Evolutionary conservation across 2,329 filamentous ascomycete species (phyloP).

Genomic region (Fusarium scirpi): DNA sequence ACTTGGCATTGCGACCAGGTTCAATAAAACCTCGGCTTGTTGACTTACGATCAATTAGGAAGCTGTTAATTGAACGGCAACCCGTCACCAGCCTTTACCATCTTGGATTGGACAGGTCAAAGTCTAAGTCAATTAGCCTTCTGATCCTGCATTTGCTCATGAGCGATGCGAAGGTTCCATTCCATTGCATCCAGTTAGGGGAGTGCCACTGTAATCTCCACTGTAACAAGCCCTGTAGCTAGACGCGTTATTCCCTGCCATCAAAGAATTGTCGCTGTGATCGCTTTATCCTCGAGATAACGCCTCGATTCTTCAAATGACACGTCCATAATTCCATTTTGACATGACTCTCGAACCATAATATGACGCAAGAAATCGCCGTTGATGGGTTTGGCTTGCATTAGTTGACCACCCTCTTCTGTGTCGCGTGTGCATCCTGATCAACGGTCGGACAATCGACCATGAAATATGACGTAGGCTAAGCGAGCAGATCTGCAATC

Average conservation of each 20-base stretch:
- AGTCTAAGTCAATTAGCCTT: background rate
- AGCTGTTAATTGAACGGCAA: background rate
- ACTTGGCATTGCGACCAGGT: slow-evolving; percentile 13
- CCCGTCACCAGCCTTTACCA: background rate
- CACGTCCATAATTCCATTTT: background rate
- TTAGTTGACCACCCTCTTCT: slow-evolving; percentile 3
- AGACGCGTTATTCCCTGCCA: background rate
- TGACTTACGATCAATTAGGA: background rate
- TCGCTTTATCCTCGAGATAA: background rate
- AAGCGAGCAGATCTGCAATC: no score
- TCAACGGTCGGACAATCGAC: background rate
- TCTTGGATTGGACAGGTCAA: background rate
- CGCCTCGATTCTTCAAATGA: background rate
- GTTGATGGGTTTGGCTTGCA: slow-evolving; percentile 6
- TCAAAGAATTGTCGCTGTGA: background rate
- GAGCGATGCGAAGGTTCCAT: background rate
- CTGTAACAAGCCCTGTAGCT: background rate
- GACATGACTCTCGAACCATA: background rate
- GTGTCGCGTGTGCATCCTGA: background rate
- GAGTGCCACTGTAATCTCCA: background rate
- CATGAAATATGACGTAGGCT: background rate
- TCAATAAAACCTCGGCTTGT: background rate
- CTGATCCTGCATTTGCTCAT: background rate
- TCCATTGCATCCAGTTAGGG: no score
- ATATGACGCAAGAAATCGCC: slow-evolving; percentile 6